phyloP scores from a whole-genome alignment of 169 alveolate genomes.

The Plasmodium adleri region DNA sequence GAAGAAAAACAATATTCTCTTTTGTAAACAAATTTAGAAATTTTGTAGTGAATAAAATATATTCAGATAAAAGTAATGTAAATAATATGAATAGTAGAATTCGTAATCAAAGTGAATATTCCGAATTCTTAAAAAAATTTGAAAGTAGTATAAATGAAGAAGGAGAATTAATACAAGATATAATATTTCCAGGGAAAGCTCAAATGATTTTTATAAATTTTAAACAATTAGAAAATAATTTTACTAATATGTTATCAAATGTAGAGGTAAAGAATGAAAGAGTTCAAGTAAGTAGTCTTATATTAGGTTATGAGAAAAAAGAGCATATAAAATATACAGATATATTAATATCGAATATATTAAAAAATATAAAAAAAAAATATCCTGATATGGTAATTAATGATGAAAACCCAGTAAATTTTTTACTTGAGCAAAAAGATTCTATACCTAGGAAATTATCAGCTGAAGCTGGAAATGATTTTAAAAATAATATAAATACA shows the following conservation, averaged over 20 bases:
- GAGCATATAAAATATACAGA: conserved; percentile 74
- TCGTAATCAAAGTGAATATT: conserved; percentile 39
- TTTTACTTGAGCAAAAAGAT: conserved; percentile 42
- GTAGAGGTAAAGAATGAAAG: conserved; percentile 56
- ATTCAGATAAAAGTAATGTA: neutral
- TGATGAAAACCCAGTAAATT: conserved; percentile 69
- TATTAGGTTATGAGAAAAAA: conserved; percentile 61
- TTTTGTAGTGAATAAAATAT: conserved; percentile 15
- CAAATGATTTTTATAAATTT: conserved; percentile 75
- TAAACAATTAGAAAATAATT: conserved; percentile 67
- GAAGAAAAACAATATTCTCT: neutral
- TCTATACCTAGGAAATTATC: neutral
- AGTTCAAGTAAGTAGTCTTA: conserved; percentile 62
- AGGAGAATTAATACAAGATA: conserved; percentile 72
- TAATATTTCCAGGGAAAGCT: conserved; percentile 53
- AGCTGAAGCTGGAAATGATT: neutral
- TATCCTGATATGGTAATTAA: conserved; percentile 71
- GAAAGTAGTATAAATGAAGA: conserved; percentile 74
- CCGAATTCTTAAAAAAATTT: conserved; percentile 66
- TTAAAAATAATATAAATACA: neutral
- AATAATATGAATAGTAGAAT: neutral
- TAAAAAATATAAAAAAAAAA: conserved; percentile 67
- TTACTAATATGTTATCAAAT: conserved; percentile 54
- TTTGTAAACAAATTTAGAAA: conserved; percentile 10
- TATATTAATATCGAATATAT: conserved; percentile 57